Conservation (phyloP, 106 monocot species). For the Allium sativum region DNA sequence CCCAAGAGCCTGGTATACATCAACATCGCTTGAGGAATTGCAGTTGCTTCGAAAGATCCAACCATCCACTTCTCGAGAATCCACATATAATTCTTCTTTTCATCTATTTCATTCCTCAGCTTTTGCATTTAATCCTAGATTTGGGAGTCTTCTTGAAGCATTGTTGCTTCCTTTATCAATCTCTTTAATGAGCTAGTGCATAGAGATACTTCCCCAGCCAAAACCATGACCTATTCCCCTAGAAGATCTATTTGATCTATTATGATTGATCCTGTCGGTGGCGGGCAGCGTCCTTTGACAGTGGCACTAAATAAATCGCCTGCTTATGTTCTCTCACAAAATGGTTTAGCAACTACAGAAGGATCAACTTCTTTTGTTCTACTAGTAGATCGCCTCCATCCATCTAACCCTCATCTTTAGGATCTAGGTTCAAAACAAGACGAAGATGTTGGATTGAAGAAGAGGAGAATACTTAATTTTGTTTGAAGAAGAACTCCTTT, state of each 20-base stretch:
- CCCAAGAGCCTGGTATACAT: conserved; percentile 63
- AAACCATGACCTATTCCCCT: conserved; percentile 83
- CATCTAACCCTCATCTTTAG: too few relatives aligned
- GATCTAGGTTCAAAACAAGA: conserved; percentile 22
- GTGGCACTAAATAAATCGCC: conserved; percentile 81
- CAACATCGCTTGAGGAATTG: conserved; percentile 36
- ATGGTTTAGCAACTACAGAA: conserved; percentile 31
- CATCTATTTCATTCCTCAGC: conserved; percentile 67
- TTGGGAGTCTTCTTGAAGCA: conserved; percentile 60
- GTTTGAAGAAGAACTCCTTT: too few relatives aligned
- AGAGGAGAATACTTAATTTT: too few relatives aligned
- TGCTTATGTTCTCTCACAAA: conserved; percentile 75
- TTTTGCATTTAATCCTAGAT: conserved; percentile 87
- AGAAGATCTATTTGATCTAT: conserved; percentile 96
- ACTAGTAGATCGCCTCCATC: conserved; percentile 62
- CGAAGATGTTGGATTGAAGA: conserved; percentile 35
- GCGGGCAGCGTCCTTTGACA: conserved; percentile 30
- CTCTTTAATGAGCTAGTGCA: conserved; percentile 87
- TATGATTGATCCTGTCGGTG: conserved; percentile 84
- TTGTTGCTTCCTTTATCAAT: conserved; percentile 60
- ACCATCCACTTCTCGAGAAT: conserved; percentile 76
- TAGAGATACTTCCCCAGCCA: conserved; percentile 88
- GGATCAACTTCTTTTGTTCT: conserved; percentile 46
- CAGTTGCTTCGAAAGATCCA: conserved; percentile 51
- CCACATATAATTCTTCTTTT: conserved; percentile 78